A percentile compares a stretch with the other conserved stretches of the same genome.
Evolutionary conservation across 2,329 filamentous ascomycete species (phyloP).

Genomic region (Colletotrichum sansevieriae): DNA sequence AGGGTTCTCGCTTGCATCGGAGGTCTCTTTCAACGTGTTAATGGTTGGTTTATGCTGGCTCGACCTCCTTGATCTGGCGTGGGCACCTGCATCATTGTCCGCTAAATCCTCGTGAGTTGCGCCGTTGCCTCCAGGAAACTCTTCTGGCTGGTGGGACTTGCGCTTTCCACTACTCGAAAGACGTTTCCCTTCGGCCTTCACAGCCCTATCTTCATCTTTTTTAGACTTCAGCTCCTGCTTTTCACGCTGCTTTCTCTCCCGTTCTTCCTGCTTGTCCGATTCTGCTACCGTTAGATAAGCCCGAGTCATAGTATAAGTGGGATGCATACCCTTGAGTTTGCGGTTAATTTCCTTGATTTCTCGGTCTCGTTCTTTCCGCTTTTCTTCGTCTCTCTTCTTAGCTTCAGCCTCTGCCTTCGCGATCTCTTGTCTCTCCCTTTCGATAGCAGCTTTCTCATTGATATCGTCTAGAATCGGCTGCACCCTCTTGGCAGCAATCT

Average conservation of each 20-base stretch:
- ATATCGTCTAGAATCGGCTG: constrained; percentile 91
- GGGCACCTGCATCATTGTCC: not conserved
- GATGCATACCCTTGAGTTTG: constrained; percentile 69
- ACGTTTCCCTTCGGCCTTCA: constrained; percentile 66
- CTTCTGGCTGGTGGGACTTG: constrained; percentile 52
- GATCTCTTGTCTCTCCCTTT: constrained; percentile 75
- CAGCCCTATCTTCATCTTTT: constrained; percentile 66
- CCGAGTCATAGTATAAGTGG: not conserved
- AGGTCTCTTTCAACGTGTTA: constrained; percentile 38
- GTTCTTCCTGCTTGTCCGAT: constrained; percentile 62
- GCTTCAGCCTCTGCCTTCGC: constrained; percentile 74
- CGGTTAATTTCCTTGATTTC: constrained; percentile 67
- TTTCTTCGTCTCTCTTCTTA: constrained; percentile 70
- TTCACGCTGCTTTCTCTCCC: constrained; percentile 61
- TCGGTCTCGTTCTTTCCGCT: constrained; percentile 63
- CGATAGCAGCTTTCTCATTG: constrained; percentile 79
- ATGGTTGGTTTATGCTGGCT: constrained; percentile 42
- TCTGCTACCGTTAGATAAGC: constrained; percentile 49
- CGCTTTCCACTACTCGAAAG: constrained; percentile 65
- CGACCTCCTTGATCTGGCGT: not conserved
- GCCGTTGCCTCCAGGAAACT: constrained; percentile 24
- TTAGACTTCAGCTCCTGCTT: constrained; percentile 60
- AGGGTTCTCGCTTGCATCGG: constrained; percentile 28
- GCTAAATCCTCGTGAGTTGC: not conserved
- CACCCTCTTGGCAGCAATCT: constrained; percentile 80